Conservation (phyloP, 164 flowering plant species). For the Vitis vinifera region ASM3070453v1 NC_081822.1:4722001-4722500, state of each 20-base stretch:
- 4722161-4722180: constrained; percentile 46
- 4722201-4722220: constrained; percentile 48
- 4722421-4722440: too few relatives aligned
- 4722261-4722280: neutral
- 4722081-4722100: neutral
- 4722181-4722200: constrained; percentile 61
- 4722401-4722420: too few relatives aligned
- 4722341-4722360: too few relatives aligned
- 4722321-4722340: too few relatives aligned
- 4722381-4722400: too few relatives aligned
- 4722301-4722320: neutral
- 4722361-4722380: too few relatives aligned
- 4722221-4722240: neutral
- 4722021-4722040: constrained; percentile 51
- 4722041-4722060: constrained; percentile 49
- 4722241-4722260: neutral
- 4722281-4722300: neutral
- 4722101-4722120: neutral
- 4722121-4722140: neutral
- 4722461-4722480: too few relatives aligned
- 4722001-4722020: constrained; percentile 51
- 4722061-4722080: constrained; percentile 26
- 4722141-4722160: constrained; percentile 20
- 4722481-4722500: too few relatives aligned
- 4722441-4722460: too few relatives aligned